phyloP scores from a whole-genome alignment of 495 filamentous ascomycete genomes.

The Penicillium malachiteum region DNA sequence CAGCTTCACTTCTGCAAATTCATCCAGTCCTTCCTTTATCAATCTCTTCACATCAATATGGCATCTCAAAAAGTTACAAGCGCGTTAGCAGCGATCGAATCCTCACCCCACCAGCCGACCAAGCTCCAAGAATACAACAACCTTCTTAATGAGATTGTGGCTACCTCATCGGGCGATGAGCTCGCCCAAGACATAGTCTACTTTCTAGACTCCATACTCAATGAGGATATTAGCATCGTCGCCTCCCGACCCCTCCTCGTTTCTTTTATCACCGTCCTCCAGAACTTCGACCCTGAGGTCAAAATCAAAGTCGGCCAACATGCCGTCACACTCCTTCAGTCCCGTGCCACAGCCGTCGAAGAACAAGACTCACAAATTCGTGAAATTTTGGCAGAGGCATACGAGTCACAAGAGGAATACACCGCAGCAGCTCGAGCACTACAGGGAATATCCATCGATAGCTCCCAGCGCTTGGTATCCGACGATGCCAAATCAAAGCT shows the following conservation, averaged over 20 bases:
- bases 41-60: conserved; percentile 36
- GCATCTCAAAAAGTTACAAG: conserved; percentile 57
- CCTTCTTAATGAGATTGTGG: conserved; percentile 64
- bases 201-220: conserved; percentile 67
- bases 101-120: conserved; percentile 47
- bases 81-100: conserved; percentile 55
- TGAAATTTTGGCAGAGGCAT: conserved; percentile 76
- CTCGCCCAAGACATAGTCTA: conserved; percentile 65
- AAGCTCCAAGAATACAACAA: conserved; percentile 63
- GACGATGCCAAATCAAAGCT: conserved; percentile 74
- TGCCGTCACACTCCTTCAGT: conserved; percentile 62
- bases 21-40: not conserved
- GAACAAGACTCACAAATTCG: conserved; percentile 78
- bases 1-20: not conserved
- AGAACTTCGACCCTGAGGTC: conserved; percentile 55
- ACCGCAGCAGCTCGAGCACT: conserved; percentile 72
- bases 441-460: conserved; percentile 82
- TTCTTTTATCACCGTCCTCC: conserved; percentile 61
- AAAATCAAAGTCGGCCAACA: conserved; percentile 70
- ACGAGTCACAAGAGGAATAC: conserved; percentile 81
- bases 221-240: conserved; percentile 70
- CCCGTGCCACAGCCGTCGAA: conserved; percentile 73
- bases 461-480: conserved; percentile 76
- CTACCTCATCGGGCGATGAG: conserved; percentile 51
- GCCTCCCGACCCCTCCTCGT: conserved; percentile 68